Base-by-base conservation (phyloP, 768 basidiomycete genomes). In the Coprinopsis sp. region DNA sequence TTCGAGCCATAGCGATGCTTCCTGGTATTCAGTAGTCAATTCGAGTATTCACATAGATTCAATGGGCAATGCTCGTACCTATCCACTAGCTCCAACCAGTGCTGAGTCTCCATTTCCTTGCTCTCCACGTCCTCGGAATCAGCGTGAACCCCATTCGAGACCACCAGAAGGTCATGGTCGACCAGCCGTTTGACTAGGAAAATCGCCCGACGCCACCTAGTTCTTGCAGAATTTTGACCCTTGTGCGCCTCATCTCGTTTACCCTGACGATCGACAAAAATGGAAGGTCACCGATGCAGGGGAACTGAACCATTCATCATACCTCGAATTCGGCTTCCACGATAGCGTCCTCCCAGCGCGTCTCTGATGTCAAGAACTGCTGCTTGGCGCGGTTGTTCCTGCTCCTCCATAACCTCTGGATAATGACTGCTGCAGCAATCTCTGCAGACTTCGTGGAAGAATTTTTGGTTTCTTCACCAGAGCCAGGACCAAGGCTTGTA, bases 1-100 rank as follows among this genome's bases (percentile, higher is more conserved):
- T 81, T 81, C 31, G 78, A 75, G 10, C 79, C 80, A 67, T 81
- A 82, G 11, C 80, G 71, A 57, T 82, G 81, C 54, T 80, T 81
- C 25, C 78, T 65, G 31, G 16, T 72, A 23, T 16, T n/a, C 16
- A 34, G 23, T 14, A 24, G n/a, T 22, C 39, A 36, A 13, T 38
- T n/a, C n/a, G 19, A 42, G 27, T 33, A 36, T 2, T 13, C 21
- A 27, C n/a, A 19, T n/a, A 8, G 18, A 29, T 38, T 5, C 34
- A 28, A 18, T 18, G 23, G 23, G 33, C 30, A 42, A 19, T 1
- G 21, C 7, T 6, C 18, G 11, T 34, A 78, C 78, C 67, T 70
- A 54, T 82, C 81, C 24, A 81, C 70, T 23, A 81, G 64, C 55
- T 82, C 80, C n/a, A 82, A 61, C 77, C 78, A 81, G 55, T 81